These are phyloP conservation scores for Microbotryum silenes-acaulis DNA, from an alignment of 1,284 basidiomycete genomes.

Conservation along the genomic window DNA sequence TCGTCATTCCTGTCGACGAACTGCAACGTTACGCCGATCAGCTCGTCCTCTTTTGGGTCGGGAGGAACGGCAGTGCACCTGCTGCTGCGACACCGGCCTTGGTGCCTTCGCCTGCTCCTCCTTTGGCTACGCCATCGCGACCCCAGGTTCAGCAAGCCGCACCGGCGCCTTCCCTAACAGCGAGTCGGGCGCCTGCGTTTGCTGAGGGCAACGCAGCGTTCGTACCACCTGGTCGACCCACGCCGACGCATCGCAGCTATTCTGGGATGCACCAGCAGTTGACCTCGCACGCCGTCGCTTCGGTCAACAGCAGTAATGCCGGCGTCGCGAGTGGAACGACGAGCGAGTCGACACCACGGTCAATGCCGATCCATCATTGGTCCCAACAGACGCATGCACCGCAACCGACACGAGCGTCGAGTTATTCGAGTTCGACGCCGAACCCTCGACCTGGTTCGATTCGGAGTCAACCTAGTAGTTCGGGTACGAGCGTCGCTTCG, in stretches of 20 bases:
- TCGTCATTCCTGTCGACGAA: conserved; percentile 80
- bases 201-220: not conserved
- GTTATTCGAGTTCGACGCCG: too few relatives aligned
- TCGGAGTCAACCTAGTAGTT: conserved; percentile 12
- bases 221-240: too few relatives aligned
- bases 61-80: conserved; percentile 13
- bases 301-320: too few relatives aligned
- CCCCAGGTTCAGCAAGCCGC: not conserved
- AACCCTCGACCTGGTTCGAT: conserved; percentile 9
- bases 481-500: conserved; percentile 14
- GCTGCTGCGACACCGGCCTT: conserved; percentile 1
- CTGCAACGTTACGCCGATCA: conserved; percentile 94
- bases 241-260: too few relatives aligned
- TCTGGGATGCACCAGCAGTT: too few relatives aligned
- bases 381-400: too few relatives aligned
- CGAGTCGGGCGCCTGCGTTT: not conserved
- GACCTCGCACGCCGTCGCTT: too few relatives aligned
- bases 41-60: conserved; percentile 52
- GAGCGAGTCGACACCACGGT: too few relatives aligned
- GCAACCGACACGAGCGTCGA: not conserved
- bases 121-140: not conserved
- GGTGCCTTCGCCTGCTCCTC: not conserved
- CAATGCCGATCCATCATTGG: too few relatives aligned
- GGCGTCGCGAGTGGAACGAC: too few relatives aligned
- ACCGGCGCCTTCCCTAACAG: not conserved